Base-by-base conservation (phyloP, 1,284 basidiomycete species). In the Ustilago lituana region DNA sequence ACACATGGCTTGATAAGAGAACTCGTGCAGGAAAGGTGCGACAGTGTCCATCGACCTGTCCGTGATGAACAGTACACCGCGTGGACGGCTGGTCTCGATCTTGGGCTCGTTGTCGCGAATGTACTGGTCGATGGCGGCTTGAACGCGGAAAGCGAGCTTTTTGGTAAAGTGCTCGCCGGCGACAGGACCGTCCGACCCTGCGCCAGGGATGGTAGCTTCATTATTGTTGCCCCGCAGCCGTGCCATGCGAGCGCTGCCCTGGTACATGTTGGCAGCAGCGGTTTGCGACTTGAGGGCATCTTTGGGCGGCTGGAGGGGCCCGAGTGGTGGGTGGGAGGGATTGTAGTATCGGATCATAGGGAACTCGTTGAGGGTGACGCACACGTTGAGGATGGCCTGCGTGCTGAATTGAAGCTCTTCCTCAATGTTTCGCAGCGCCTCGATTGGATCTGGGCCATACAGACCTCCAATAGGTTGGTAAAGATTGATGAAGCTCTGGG, bases 1-100 rank as follows among this genome's bases (percentile, higher is more conserved):
- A 47, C 89, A 90, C 96, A 99, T 99, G 1, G 96, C 95, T 83
- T 98, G 96, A 82, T 98, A 99, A 35, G 94, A 97, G 80, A 99
- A 98, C 79, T 98, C 96, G 82, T 99, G 96, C 39, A 98, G 82
- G 67, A 98, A 87, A 0, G 96, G 95, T 1, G 93, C 90, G 15
- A 91, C 82, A 63, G 90, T 89, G 83, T 99, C 96, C 90, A 99
- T 94, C 3, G 93, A 88, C 15, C 96, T 88, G 83, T 99, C 96
- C 1, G 94, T 95, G 69, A 99, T 91, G 76, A 98, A 88, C 31
- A 98, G 84, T 12, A 93, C 90, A 8, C 87, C 88, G 51, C 90
- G 88, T n/a, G 90, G 90, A 59, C 93, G 85, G 12, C 85, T 84
- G 1, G 87, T 84, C 66, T 92, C 91, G 32, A 81, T 75, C 27